phyloP scores from a whole-genome alignment of 257 asterid genomes.

The Solanum chaucha region DNA sequence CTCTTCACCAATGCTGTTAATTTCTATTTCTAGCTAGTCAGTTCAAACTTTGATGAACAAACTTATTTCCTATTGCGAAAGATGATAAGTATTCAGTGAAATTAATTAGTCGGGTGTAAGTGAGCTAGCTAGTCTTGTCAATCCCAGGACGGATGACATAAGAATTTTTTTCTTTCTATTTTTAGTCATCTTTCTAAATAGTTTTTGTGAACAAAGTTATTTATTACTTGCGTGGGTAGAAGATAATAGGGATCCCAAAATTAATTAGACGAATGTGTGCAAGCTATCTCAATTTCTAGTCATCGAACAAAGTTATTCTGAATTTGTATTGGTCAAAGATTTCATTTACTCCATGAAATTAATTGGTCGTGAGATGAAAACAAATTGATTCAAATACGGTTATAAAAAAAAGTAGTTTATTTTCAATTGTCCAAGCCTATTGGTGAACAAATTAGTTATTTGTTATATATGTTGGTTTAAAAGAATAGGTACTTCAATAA shows the following conservation, averaged over 20 bases:
- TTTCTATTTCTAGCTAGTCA: not conserved
- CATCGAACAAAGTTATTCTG: not conserved
- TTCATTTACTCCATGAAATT: not conserved
- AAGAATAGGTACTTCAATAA: no score
- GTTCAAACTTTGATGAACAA: not conserved
- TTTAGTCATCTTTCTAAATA: not conserved
- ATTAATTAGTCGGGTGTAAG: no score
- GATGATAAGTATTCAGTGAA: no score
- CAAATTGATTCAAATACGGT: no score
- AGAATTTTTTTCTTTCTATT: no score
- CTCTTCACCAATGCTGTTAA: not conserved
- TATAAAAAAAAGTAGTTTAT: no score
- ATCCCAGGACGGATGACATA: no score
- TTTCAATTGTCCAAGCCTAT: no score
- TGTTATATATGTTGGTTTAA: not conserved
- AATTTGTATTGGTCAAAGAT: not conserved
- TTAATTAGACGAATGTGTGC: not conserved
- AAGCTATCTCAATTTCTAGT: not conserved
- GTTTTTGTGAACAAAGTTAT: not conserved
- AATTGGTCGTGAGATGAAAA: not conserved
- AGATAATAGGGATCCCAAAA: not conserved
- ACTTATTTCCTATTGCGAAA: no score
- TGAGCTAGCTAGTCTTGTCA: no score
- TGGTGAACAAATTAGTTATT: no score
- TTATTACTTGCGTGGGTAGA: not conserved